Evolutionary conservation across 2,329 filamentous ascomycete species (phyloP).

Genomic region (Fusarium decemcellulare): DNA sequence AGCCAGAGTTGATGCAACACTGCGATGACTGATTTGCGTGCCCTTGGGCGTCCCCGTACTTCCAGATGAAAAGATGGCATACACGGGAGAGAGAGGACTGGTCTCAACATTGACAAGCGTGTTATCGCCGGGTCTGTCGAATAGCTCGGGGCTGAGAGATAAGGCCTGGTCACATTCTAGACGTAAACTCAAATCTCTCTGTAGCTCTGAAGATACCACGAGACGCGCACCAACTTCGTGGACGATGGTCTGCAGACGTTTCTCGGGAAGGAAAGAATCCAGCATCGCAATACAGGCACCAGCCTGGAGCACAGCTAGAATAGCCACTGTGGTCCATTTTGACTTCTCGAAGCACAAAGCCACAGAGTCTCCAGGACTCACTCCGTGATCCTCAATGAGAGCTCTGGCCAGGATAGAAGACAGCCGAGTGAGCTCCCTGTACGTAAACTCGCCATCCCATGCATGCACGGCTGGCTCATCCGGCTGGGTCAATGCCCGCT

Average conservation of each 20-base stretch:
- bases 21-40: conserved; percentile 51
- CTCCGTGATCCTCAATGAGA: conserved; percentile 14
- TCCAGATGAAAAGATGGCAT: conserved; percentile 70
- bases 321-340: conserved; percentile 39
- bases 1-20: conserved; percentile 5
- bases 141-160: not conserved
- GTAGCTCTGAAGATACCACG: not conserved
- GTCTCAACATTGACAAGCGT: not conserved
- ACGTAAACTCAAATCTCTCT: not conserved
- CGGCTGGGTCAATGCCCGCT: conserved; percentile 19
- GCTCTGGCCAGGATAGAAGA: conserved; percentile 1
- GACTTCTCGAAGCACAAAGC: conserved; percentile 31
- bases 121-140: not conserved
- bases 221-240: not conserved
- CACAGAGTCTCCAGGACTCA: conserved; percentile 13
- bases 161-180: not conserved
- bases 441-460: conserved; percentile 48
- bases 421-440: conserved; percentile 14
- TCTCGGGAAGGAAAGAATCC: conserved; percentile 55
- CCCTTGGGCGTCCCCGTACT: conserved; percentile 70
- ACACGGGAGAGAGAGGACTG: conserved; percentile 2
- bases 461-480: conserved; percentile 34
- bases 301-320: conserved; percentile 52
- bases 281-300: conserved; percentile 50
- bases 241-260: conserved; percentile 8